Base-by-base conservation (phyloP, 2,329 filamentous ascomycete species). In the Stagonosporopsis vannaccii region DNA sequence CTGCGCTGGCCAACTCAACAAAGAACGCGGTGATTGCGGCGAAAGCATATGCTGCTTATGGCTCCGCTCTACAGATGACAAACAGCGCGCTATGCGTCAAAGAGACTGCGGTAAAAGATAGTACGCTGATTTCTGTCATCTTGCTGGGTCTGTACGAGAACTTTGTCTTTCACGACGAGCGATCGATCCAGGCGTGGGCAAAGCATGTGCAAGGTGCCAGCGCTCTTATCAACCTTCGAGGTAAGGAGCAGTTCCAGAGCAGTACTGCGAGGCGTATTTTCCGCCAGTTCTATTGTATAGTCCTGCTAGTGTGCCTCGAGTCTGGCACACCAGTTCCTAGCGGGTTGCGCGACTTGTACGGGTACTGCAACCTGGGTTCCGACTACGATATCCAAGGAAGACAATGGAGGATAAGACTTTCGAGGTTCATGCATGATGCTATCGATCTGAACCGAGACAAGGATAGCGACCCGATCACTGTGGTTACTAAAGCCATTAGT, bases 81-180 rank as follows among this genome's bases (percentile, higher is more conserved):
- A 72, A 72, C 50, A 56, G 49, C 36, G 68, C 69, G 3, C 53
- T 73, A 6, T 51, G 58, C 2, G 45, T 44, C 39, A 59, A 45
- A 6, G 40, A 65, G 35, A 60, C 56, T 3, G 67, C 66, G 7
- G 45, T 57, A 7, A 63, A 65, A 56, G 67, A 72, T 30, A 68
- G 62, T 45, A 72, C 70, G 3, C 55, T 73, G 4, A 58, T 72
- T 5, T 62, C 70, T 9, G 68, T 72, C n/a, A 67, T 72, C 17
- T 59, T 73, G 59, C 63, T 76, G 6, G 69, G 73, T 5, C 57
- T 74, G 49, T 75, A 73, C 40, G 74, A 76, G 49, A 71, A 64
- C 44, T 66, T 73, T 20, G 63, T 64, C 7, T 73, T 67, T 36
- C 59, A 67, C 23, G 61, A 59, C 39, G 61, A 65, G 20, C 51